A percentile compares a stretch with the other conserved stretches of the same genome.
phyloP scores from a whole-genome alignment of 163 green algal species.

The Trebouxiophyceae sp. region DNA sequence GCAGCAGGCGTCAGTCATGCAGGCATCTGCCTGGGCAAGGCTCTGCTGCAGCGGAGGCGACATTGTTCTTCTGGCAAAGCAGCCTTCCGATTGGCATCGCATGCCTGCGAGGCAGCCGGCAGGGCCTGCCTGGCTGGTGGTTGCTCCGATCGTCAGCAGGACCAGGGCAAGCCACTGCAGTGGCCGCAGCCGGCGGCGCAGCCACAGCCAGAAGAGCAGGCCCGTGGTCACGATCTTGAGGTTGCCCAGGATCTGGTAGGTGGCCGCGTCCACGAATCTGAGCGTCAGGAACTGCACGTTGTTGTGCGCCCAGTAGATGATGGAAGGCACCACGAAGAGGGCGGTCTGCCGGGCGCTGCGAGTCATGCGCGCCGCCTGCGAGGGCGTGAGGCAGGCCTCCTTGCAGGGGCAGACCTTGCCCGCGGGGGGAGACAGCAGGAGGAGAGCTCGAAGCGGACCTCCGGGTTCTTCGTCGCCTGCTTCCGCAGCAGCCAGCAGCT shows the following conservation, averaged over 20 bases:
- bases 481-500: slow-evolving; percentile 26
- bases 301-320: slow-evolving; percentile 68
- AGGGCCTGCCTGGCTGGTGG: slow-evolving; percentile 39
- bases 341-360: slow-evolving; percentile 9
- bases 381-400: no score
- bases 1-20: no score
- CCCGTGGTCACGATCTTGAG: slow-evolving; percentile 71
- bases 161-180: slow-evolving; percentile 53
- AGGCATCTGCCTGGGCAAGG: neutral
- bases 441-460: no score
- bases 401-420: no score
- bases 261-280: slow-evolving; percentile 50
- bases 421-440: no score
- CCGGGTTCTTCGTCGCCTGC: neutral
- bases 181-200: slow-evolving; percentile 29
- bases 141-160: slow-evolving; percentile 46
- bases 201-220: slow-evolving; percentile 40
- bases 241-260: slow-evolving; percentile 68
- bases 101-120: neutral
- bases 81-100: no score
- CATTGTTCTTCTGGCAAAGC: neutral
- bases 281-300: slow-evolving; percentile 62
- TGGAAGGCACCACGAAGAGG: slow-evolving; percentile 50
- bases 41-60: neutral
- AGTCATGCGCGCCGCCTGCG: slow-evolving; percentile 26